Evolutionary conservation across 2,329 filamentous ascomycete species (phyloP).

Genomic region (Diaporthe helianthi): DNA sequence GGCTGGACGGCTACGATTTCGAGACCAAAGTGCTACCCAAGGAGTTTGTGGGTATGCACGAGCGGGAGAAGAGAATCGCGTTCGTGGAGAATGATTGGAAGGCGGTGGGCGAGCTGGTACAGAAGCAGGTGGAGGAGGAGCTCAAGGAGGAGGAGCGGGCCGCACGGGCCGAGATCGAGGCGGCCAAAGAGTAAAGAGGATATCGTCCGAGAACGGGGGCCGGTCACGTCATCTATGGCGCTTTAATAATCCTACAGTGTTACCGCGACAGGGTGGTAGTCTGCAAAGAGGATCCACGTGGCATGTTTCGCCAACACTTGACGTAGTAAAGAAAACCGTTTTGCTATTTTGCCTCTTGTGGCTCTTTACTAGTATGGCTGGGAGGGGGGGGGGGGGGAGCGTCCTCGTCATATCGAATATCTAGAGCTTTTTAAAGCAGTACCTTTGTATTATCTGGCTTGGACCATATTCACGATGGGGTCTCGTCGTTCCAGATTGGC

Average conservation of each 20-base stretch:
- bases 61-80: constrained; percentile 76
- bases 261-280: neutral
- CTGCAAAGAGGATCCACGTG: neutral
- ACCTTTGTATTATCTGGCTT: too few species aligned
- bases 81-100: constrained; percentile 75
- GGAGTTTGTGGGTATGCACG: constrained; percentile 82
- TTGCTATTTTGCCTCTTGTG: neutral
- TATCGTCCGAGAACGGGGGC: neutral
- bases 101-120: constrained; percentile 77
- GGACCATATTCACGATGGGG: too few species aligned
- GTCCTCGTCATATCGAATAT: too few species aligned
- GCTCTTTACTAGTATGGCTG: too few species aligned
- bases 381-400: too few species aligned
- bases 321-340: neutral
- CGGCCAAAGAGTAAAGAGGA: constrained; percentile 20
- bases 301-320: neutral
- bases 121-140: constrained; percentile 74
- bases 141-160: constrained; percentile 46
- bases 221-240: neutral
- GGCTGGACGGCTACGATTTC: constrained; percentile 77
- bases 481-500: too few species aligned
- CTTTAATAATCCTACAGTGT: neutral
- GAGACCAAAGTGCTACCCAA: constrained; percentile 75
- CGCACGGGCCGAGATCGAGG: constrained; percentile 27
- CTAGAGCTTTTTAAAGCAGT: too few species aligned